Conservation (phyloP, 2,329 filamentous ascomycete genomes). For the Penicillium sp. region DNA sequence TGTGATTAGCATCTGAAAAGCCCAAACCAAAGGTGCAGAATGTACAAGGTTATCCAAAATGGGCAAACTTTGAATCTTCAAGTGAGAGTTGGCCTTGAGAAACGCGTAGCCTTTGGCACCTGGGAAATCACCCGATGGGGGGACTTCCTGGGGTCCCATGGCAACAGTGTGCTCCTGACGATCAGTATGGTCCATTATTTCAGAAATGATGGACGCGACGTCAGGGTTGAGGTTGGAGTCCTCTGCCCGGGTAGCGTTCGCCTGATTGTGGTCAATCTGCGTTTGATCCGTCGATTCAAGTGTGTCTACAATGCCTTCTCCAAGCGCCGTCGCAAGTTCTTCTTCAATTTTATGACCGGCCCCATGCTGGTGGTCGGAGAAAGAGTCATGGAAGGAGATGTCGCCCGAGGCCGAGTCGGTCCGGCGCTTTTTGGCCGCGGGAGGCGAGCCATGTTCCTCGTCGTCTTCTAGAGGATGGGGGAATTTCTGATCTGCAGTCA, state of each 20-base stretch:
- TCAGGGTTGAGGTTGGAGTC: slow-evolving; percentile 33
- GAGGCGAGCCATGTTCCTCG: slow-evolving; percentile 32
- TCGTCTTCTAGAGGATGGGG: slow-evolving; percentile 32
- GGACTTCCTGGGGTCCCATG: slow-evolving; percentile 35
- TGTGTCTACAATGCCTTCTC: slow-evolving; percentile 28
- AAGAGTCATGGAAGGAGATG: neutral
- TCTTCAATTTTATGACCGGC: slow-evolving; percentile 37
- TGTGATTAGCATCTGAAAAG: neutral
- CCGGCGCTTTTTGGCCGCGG: slow-evolving; percentile 42
- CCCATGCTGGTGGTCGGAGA: slow-evolving; percentile 25
- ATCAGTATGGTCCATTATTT: slow-evolving; percentile 46
- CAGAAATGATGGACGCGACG: slow-evolving; percentile 41
- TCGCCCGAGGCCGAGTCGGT: slow-evolving; percentile 29
- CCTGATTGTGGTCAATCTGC: slow-evolving; percentile 23
- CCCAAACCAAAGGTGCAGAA: neutral
- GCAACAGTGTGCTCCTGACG: slow-evolving; percentile 41
- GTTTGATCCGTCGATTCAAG: slow-evolving; percentile 25
- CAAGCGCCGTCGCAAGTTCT: slow-evolving; percentile 38
- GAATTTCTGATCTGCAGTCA: slow-evolving; percentile 29
- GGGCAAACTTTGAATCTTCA: slow-evolving; percentile 60
- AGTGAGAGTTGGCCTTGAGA: slow-evolving; percentile 44
- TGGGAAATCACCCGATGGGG: slow-evolving; percentile 28
- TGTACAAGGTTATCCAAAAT: slow-evolving; percentile 61
- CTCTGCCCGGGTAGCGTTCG: slow-evolving; percentile 21
- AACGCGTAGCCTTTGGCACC: slow-evolving; percentile 38